Base-by-base conservation (phyloP, 768 basidiomycete genomes). In the Leccinum boreale region DNA sequence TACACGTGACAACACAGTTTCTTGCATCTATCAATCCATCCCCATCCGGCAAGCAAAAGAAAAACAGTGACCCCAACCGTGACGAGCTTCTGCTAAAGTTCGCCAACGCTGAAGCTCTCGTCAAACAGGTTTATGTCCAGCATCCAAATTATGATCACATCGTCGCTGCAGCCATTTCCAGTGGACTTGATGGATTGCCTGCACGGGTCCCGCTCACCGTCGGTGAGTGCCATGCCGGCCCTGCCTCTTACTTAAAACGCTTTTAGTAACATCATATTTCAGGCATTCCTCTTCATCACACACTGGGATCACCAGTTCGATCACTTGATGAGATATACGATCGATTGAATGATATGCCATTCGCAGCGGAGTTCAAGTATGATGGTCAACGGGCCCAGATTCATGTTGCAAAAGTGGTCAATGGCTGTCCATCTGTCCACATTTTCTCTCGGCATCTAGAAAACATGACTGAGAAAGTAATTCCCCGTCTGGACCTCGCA, bases 361-460 rank as follows among this genome's bases (percentile, higher is more conserved):
- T 94, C 72, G 79, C 83, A 15, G 89, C 92, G 31, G 94, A 97
- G 74, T 90, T 90, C 69, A 97, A 96, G 72, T 90, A 94, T 65
- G 94, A 97, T 64, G 94, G 89, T 19, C 89, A 92, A 66, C 81
- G 89, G 50, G 91, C 87, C 19, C 91, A 92, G 71, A 85, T 90
- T n/a, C 89, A 91, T 67, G 87, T 79, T 12, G 57, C 60, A 55
- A 62, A 56, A 50, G 66, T 53, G 45, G 70, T 61, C 60, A 67
- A 66, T 14, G 64, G 70, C 3, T 63, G 67, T 11, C 53, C 67
- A 29, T 65, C 62, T 10, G 80, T 92, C 44, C 82, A 84, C 53
- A 78, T 95, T 50, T 96, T 96, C 75, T 92, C 90, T 58, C 85
- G 93, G 55, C 92, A 94, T 76, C 76, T 96, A 31, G 92, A 95